Evolutionary conservation across 176 grass and related monocot species (phyloP), one percentile per base, ranked within the genome.

Genomic region (Rhynchospora breviuscula): DNA sequence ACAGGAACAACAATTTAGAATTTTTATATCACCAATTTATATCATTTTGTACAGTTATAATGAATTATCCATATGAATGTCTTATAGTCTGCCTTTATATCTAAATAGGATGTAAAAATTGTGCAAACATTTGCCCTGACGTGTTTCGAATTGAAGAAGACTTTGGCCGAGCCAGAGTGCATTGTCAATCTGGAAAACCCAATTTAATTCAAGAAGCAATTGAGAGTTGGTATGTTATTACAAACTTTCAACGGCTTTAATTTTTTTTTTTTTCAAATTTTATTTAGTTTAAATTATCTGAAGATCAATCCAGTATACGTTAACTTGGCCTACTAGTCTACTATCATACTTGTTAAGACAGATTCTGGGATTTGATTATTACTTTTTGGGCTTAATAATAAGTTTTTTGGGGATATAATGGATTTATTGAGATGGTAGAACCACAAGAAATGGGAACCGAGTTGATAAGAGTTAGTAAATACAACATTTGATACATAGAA

Each of bases 91-190:
- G 11, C 47, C 0, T 68, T 67, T 43, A 51, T 80, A 48, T 44
- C 47, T 8, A 74, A 84, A 26, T 68, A 95, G 92, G 96, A 70
- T 99, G 93, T 83, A 99, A 93, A 91, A 93, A 95, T 73, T 99
- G 93, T 81, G 93, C 91, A 14, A 93, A 95, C n/a, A 87, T 99
- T 78, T 94, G 92, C 65, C 76, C 91, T 22, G 79, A 83, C 10
- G 88, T 93, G 23, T 99, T 99, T 18, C 8, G 70, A 78, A 99
- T 95, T 12, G 96, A 99, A 85, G 96, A 95, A 46, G 88, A 95
- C n/a, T 99, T 86, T 46, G 91, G 96, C 25, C 85, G 96, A 77
- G 85, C 93, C 79, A 90, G 96, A 87, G 91, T 89, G n/a, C 90
- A 75, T 54, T 89, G 88, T 19, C 93, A 95, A 80, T 88, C 76